Evolutionary conservation across 768 basidiomycete species (phyloP), one percentile per base, ranked within the genome.

Genomic region (Boletellus ananas): DNA sequence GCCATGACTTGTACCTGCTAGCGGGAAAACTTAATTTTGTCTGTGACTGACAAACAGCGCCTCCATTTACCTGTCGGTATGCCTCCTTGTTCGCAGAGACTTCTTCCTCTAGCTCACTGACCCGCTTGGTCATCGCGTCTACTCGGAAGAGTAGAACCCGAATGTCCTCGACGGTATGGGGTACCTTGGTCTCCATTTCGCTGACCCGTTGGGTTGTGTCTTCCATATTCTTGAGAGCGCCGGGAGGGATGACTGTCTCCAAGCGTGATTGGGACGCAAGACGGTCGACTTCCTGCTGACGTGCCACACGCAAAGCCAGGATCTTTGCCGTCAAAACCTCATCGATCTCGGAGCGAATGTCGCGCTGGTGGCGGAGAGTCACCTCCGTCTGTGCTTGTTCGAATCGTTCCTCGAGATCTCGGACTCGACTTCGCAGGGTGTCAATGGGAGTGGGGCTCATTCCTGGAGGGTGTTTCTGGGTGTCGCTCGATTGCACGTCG

Each of bases 301-400:
- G 66, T 35, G 52, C 62, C 23, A 43, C 37, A 13, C 61, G 68
- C 27, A 66, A 33, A 18, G 27, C 37, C 17, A 49, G 38, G 4
- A 70, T 47, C 35, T 56, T 64, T 25, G 50, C 21, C 7, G 50
- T 12, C 10, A 70, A 34, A 16, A 47, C 41, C 14, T 60, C 48
- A 20, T 64, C 52, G 4, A 66, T 51, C 34, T 62, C 60, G 23
- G 47, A 37, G 25, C 41, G 43, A 12, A 59, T 46, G 17, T 68
- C 53, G 25, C 37, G 43, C 31, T 17, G 60, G 38, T 42, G 64
- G 35, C 47, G 53, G 25, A 70, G 52, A n/a, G 68, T 64, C 16
- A 70, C 50, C 29, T 64, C 62, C 6, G 68, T 56, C 9, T 58
- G 64, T 7, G 60, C 52, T 45, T 68, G 64, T n/a, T 68, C 66